These are phyloP conservation scores for Coemansia reversa DNA, from an alignment of 192 early-diverging fungal genomes.

Conservation along the genomic window DNA sequence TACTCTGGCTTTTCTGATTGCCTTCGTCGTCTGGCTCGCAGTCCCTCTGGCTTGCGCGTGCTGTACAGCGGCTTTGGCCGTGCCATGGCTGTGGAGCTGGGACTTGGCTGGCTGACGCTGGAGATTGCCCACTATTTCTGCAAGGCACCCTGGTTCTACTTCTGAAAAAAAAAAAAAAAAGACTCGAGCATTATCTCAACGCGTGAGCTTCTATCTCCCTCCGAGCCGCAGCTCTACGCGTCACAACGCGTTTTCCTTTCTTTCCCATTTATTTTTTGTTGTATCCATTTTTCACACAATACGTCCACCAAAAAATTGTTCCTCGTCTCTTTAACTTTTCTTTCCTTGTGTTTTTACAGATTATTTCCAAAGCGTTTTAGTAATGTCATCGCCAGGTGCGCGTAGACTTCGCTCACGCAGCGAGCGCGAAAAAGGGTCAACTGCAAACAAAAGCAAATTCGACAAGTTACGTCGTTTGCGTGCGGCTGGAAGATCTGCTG, in stretches of 20 bases:
- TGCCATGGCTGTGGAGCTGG: constrained; percentile 22
- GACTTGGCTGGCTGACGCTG: constrained; percentile 22
- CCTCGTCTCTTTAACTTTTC: background rate
- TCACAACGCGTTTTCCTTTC: background rate
- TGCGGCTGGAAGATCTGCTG: constrained; percentile 38
- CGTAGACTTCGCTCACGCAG: constrained; percentile 30
- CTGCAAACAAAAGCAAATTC: constrained; percentile 27
- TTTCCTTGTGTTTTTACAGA: background rate
- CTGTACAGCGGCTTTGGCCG: constrained; percentile 27
- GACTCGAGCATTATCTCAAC: too few species aligned
- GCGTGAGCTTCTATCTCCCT: background rate
- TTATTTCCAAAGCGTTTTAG: constrained; percentile 1
- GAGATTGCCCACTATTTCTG: constrained; percentile 36
- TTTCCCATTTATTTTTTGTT: background rate
- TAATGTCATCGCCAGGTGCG: constrained; percentile 25
- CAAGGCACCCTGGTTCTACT: constrained; percentile 18
- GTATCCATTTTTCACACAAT: background rate
- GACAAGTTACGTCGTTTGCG: constrained; percentile 43
- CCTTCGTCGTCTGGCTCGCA: background rate
- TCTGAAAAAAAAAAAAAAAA: too few species aligned
- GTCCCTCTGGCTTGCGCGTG: background rate
- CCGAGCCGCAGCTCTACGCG: constrained; percentile 7
- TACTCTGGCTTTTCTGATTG: constrained; percentile 39
- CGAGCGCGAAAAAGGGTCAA: constrained; percentile 12
- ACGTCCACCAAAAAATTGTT: background rate